phyloP scores from a whole-genome alignment of 2,329 filamentous ascomycete genomes.

The Fusarium pilosicola region DNA sequence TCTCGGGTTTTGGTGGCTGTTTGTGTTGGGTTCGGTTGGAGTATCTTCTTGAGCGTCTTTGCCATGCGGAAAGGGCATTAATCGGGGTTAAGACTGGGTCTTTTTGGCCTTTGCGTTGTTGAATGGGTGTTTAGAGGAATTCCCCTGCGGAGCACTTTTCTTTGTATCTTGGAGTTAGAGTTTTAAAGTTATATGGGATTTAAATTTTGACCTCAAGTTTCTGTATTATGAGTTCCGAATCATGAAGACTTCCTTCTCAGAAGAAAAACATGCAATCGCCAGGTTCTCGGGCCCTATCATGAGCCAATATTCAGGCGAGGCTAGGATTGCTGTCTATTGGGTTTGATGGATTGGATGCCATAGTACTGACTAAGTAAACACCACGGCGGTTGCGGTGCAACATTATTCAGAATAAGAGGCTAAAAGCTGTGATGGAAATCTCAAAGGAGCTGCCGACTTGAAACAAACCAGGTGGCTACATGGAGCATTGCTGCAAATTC shows the following conservation, averaged over 20 bases:
- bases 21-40: conserved; percentile 51
- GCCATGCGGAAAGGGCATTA: conserved; percentile 37
- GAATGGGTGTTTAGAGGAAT: conserved; percentile 1
- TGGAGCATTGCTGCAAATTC: background rate
- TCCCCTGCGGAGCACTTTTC: conserved; percentile 16
- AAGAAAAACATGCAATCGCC: background rate
- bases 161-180: conserved; percentile 16
- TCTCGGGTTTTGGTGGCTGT: conserved; percentile 50
- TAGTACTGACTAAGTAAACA: too few species aligned
- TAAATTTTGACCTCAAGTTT: background rate
- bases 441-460: background rate
- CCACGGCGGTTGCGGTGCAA: background rate
- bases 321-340: background rate
- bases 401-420: background rate
- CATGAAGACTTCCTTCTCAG: background rate
- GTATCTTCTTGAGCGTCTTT: conserved; percentile 51
- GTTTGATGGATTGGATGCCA: background rate
- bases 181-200: background rate
- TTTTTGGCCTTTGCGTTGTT: conserved; percentile 1
- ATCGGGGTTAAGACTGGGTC: background rate
- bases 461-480: background rate
- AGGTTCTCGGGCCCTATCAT: background rate
- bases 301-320: background rate
- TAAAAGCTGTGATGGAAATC: background rate
- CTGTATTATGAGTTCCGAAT: background rate